Conservation (phyloP, 192 early-diverging fungal species). For the Mortierella alpina region DNA sequence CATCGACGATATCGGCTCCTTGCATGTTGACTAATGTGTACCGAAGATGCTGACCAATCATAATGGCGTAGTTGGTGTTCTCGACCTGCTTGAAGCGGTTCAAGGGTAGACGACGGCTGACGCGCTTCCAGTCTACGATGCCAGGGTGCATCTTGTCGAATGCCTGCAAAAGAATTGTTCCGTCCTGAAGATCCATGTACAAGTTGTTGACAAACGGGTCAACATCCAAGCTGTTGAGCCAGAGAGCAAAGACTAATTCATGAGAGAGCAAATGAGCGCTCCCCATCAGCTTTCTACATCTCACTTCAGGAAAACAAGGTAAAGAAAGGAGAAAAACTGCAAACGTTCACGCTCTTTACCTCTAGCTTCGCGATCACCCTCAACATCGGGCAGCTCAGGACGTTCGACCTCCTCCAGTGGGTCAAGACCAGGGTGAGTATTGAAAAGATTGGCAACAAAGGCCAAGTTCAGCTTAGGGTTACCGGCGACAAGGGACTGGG, state of each 20-base stretch:
- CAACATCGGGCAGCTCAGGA: conserved; percentile 88
- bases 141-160: conserved; percentile 95
- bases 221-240: conserved; percentile 97
- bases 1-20: conserved; percentile 94
- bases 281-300: background rate
- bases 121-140: conserved; percentile 92
- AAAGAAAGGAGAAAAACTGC: background rate
- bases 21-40: conserved; percentile 97
- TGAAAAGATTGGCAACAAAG: conserved; percentile 98
- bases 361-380: conserved; percentile 88
- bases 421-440: conserved; percentile 94
- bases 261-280: background rate
- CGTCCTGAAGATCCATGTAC: conserved; percentile 93
- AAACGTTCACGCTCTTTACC: conserved; percentile 61
- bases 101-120: conserved; percentile 79
- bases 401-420: conserved; percentile 92
- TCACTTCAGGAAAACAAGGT: no score
- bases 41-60: conserved; percentile 83
- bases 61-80: conserved; percentile 95
- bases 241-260: conserved; percentile 88
- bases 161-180: conserved; percentile 91
- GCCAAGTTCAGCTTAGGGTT: conserved; percentile 99
- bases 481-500: conserved; percentile 93
- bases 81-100: conserved; percentile 98
- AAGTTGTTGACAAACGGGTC: conserved; percentile 98